Percentiles rank a stretch among this genome's conserved stretches.
These are phyloP conservation scores for Irpex sp. DNA, from an alignment of 1,284 basidiomycete species.

Conservation along the genomic window DNA sequence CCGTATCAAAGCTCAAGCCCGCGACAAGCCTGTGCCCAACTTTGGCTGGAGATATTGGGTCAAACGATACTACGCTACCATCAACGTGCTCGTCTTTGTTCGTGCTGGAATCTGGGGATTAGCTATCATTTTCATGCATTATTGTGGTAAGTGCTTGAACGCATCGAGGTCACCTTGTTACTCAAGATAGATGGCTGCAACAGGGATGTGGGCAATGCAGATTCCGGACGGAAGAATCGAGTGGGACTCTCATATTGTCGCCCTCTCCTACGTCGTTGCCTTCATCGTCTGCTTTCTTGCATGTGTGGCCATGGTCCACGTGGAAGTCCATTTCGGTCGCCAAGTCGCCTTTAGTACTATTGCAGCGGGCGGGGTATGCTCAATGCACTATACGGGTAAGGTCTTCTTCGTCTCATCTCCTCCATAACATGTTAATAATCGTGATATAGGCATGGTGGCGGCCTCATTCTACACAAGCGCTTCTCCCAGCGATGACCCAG, in stretches of 20 bases:
- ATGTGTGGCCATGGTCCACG: constrained; percentile 27
- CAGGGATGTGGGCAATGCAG: constrained; percentile 30
- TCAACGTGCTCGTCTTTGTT: constrained; percentile 19
- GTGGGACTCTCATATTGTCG: constrained; percentile 22
- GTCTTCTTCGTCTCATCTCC: background rate
- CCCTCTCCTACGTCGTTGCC: constrained; percentile 25
- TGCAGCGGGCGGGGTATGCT: constrained; percentile 23
- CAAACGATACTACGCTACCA: constrained; percentile 18
- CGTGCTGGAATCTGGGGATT: constrained; percentile 25
- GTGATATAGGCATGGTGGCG: constrained; percentile 24
- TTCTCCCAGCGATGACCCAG: constrained; percentile 17
- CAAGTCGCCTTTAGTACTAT: constrained; percentile 28
- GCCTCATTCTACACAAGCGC: constrained; percentile 26
- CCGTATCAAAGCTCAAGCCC: constrained; percentile 25
- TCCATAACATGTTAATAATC: too few species aligned
- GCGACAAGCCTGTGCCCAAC: constrained; percentile 22
- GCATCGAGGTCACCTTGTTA: background rate
- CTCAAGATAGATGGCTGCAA: background rate
- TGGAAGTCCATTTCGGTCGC: constrained; percentile 28
- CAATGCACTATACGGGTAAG: constrained; percentile 30
- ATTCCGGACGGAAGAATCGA: constrained; percentile 24
- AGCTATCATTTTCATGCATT: constrained; percentile 30
- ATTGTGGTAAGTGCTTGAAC: constrained; percentile 20
- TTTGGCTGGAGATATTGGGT: constrained; percentile 27
- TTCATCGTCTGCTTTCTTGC: constrained; percentile 25